Evolutionary conservation across 1,139 yeast species (phyloP).

Genomic region (Kurtzmaniella quercitrusa): DNA sequence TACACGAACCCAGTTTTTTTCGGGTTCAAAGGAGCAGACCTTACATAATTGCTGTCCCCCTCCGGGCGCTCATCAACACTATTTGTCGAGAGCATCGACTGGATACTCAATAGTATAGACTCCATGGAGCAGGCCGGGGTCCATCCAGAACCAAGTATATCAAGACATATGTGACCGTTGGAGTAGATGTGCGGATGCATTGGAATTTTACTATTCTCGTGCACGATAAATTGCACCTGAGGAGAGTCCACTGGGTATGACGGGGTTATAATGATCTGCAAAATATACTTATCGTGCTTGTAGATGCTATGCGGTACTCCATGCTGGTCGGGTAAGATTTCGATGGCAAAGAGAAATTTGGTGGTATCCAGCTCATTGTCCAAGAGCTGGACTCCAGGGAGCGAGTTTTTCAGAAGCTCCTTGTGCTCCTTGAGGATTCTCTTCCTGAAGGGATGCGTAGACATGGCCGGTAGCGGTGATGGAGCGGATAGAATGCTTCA

Average conservation of each 20-base stretch:
- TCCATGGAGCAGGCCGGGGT: constrained; percentile 63
- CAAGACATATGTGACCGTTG: constrained; percentile 71
- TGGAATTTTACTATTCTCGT: constrained; percentile 35
- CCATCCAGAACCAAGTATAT: constrained; percentile 65
- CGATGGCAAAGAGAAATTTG: constrained; percentile 19
- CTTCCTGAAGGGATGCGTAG: constrained; percentile 28
- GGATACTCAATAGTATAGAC: constrained; percentile 54
- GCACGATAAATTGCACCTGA: constrained; percentile 46
- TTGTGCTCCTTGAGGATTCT: constrained; percentile 42
- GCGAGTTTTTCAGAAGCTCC: constrained; percentile 14
- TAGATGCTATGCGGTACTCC: constrained; percentile 20
- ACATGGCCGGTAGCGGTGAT: neutral
- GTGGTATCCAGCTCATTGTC: constrained; percentile 20
- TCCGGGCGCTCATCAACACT: constrained; percentile 43
- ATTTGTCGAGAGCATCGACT: constrained; percentile 60
- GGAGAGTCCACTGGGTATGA: constrained; percentile 67
- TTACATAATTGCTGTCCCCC: constrained; percentile 48
- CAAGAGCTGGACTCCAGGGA: constrained; percentile 28
- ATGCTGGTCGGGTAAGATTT: constrained; percentile 31
- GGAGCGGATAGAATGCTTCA: no score
- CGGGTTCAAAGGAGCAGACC: constrained; percentile 56
- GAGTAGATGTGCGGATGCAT: constrained; percentile 70
- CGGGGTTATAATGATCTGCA: constrained; percentile 35
- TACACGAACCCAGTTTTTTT: constrained; percentile 44
- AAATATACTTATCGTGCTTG: constrained; percentile 15